Conservation (phyloP, 345 rosid genomes). For the Brassica napus region Da-Ae NC_063446.1:68965501-68966000, state of each 20-base stretch:
- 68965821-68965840: constrained; percentile 32
- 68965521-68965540: constrained; percentile 46
- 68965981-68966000: neutral
- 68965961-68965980: neutral
- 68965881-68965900: neutral
- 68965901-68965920: neutral
- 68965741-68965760: too few relatives aligned
- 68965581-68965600: constrained; percentile 31
- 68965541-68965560: constrained; percentile 32
- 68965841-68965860: neutral
- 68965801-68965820: constrained; percentile 99
- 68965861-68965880: neutral
- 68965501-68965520: constrained; percentile 35
- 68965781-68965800: constrained; percentile 99
- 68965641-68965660: neutral
- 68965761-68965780: constrained; percentile 27
- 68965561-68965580: constrained; percentile 30
- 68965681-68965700: neutral
- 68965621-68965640: constrained; percentile 27
- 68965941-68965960: neutral
- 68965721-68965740: too few relatives aligned
- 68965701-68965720: neutral
- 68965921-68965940: neutral
- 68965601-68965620: constrained; percentile 6
- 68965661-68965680: neutral